phyloP scores from a whole-genome alignment of 148 eudicot genomes.

The Nyssa sinensis region DNA sequence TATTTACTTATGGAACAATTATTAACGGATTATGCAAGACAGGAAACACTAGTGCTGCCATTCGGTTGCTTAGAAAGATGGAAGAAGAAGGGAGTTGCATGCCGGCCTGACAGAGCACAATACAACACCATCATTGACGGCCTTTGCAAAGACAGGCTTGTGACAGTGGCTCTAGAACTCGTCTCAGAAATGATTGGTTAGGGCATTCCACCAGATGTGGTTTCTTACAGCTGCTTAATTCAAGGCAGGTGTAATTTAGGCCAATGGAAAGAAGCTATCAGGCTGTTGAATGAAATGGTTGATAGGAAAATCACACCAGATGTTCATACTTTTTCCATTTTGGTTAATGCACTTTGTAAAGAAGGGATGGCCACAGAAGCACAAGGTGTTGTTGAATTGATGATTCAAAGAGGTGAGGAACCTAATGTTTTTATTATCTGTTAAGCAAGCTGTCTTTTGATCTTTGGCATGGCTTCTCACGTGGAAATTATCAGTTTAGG shows the following conservation, averaged over 20 bases:
- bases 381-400: neutral
- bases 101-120: too few relatives aligned
- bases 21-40: too few relatives aligned
- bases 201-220: constrained; percentile 19
- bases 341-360: constrained; percentile 3
- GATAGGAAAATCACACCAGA: neutral
- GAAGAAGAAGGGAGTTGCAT: too few relatives aligned
- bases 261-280: constrained; percentile 14
- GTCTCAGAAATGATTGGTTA: constrained; percentile 10
- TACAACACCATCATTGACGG: too few relatives aligned
- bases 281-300: constrained; percentile 10
- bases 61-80: too few relatives aligned
- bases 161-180: neutral
- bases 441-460: too few relatives aligned
- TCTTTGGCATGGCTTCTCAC: too few relatives aligned
- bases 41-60: too few relatives aligned
- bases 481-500: too few relatives aligned
- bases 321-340: neutral
- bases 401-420: neutral
- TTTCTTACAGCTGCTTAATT: constrained; percentile 17
- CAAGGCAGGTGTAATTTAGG: constrained; percentile 12
- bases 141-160: too few relatives aligned
- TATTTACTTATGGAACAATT: too few relatives aligned
- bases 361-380: constrained; percentile 7
- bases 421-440: too few relatives aligned